Percentiles rank a stretch among this genome's conserved stretches.
Conservation (phyloP, 1,284 basidiomycete genomes). For the Pseudozyma sp. region DNA sequence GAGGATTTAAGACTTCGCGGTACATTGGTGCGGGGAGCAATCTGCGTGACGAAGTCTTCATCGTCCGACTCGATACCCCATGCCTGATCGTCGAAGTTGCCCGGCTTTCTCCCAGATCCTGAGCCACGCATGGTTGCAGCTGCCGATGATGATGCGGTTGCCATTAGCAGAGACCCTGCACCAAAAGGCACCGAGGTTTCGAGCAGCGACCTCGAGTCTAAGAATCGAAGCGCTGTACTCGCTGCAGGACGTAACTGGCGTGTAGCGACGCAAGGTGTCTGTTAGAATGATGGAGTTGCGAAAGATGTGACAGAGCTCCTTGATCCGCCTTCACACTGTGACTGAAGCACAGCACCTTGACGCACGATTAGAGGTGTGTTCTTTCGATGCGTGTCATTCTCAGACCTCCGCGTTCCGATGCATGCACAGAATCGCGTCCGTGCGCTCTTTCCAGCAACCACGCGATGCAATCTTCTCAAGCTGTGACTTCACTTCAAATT, state of each 20-base stretch:
- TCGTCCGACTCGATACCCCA: constrained; percentile 67
- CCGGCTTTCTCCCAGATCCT: constrained; percentile 3
- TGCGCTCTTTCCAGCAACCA: background rate
- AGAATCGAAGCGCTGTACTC: too few species aligned
- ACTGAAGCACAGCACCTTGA: too few species aligned
- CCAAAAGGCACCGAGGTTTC: background rate
- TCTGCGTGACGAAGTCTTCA: constrained; percentile 64
- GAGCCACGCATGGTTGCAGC: constrained; percentile 11
- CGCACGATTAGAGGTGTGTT: too few species aligned
- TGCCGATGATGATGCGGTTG: constrained; percentile 13
- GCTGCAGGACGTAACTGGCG: too few species aligned
- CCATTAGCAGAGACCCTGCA: background rate
- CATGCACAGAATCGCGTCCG: background rate
- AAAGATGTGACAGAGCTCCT: too few species aligned
- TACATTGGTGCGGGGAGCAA: constrained; percentile 42
- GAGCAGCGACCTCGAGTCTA: too few species aligned
- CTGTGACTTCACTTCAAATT: too few species aligned
- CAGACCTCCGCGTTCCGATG: background rate
- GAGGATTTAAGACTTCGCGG: constrained; percentile 36
- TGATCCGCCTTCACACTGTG: too few species aligned
- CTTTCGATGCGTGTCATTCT: constrained; percentile 6
- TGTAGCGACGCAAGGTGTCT: too few species aligned
- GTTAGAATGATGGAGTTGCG: too few species aligned
- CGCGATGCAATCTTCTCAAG: background rate
- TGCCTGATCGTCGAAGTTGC: constrained; percentile 65